Evolutionary conservation across 768 basidiomycete species (phyloP).

Genomic region (Chlorophyllum brunneum): DNA sequence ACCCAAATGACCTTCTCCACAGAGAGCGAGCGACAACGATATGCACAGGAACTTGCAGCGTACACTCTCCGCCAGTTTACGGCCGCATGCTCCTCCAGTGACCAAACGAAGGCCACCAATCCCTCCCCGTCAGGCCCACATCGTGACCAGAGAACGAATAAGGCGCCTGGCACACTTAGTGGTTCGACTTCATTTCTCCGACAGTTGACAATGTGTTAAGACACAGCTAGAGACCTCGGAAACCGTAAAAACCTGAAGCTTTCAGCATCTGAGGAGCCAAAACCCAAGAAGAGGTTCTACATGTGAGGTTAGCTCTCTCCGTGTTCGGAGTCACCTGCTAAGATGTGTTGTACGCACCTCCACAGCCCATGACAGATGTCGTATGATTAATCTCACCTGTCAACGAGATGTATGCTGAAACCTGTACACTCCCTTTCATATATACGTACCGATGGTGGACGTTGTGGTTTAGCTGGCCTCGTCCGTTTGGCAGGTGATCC

Average conservation of each 20-base stretch:
- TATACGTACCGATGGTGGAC: background rate
- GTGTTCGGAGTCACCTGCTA: background rate
- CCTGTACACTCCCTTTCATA: background rate
- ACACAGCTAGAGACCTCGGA: slow-evolving; percentile 2
- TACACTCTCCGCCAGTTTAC: slow-evolving; percentile 46
- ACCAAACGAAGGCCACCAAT: background rate
- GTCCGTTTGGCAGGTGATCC: too few species aligned
- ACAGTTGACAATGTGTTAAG: background rate
- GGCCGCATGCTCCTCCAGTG: slow-evolving; percentile 22
- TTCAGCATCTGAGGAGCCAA: background rate
- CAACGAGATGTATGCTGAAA: background rate
- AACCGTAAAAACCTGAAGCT: background rate
- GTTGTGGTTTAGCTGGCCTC: too few species aligned
- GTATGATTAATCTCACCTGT: background rate
- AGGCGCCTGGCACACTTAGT: background rate
- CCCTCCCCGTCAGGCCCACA: background rate
- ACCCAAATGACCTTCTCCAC: slow-evolving; percentile 14
- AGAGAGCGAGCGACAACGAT: slow-evolving; percentile 30
- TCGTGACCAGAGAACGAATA: background rate
- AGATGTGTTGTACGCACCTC: background rate
- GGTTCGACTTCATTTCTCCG: background rate
- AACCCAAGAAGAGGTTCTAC: slow-evolving; percentile 2
- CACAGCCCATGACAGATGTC: slow-evolving; percentile 8
- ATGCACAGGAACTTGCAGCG: slow-evolving; percentile 44
- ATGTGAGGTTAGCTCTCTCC: background rate